Evolutionary conservation across 2,329 filamentous ascomycete species (phyloP).

Genomic region (Penicillium griseofulvum): DNA sequence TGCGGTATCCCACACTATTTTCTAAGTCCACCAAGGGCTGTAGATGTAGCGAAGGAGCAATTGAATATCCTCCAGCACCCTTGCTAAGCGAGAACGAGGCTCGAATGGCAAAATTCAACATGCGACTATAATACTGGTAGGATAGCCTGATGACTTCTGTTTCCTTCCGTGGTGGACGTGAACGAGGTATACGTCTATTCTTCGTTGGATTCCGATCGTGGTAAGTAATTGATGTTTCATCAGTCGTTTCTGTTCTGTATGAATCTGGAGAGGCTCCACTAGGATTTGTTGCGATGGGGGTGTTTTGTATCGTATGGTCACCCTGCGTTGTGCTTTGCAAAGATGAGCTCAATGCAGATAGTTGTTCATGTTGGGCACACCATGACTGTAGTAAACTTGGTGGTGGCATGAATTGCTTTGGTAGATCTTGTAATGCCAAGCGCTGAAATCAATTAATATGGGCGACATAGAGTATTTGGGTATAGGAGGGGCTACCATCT

Average conservation of each 20-base stretch:
- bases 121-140: neutral
- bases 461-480: neutral
- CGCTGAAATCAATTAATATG: neutral
- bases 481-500: neutral
- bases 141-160: neutral
- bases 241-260: neutral
- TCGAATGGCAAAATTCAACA: neutral
- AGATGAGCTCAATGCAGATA: neutral
- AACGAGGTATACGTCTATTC: neutral
- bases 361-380: neutral
- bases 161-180: neutral
- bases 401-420: neutral
- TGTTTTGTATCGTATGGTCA: neutral
- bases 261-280: too few relatives aligned
- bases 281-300: neutral
- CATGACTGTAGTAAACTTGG: neutral
- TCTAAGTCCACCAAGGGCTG: rapidly evolving
- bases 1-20: neutral
- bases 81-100: neutral
- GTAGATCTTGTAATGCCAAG: neutral
- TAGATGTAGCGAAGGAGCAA: neutral
- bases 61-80: neutral
- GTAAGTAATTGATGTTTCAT: neutral
- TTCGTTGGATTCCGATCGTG: neutral
- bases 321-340: neutral